A percentile compares a stretch with the other conserved stretches of the same genome.
Evolutionary conservation across 164 flowering plant species (phyloP).

Genomic region (Macadamia tetraphylla): DNA sequence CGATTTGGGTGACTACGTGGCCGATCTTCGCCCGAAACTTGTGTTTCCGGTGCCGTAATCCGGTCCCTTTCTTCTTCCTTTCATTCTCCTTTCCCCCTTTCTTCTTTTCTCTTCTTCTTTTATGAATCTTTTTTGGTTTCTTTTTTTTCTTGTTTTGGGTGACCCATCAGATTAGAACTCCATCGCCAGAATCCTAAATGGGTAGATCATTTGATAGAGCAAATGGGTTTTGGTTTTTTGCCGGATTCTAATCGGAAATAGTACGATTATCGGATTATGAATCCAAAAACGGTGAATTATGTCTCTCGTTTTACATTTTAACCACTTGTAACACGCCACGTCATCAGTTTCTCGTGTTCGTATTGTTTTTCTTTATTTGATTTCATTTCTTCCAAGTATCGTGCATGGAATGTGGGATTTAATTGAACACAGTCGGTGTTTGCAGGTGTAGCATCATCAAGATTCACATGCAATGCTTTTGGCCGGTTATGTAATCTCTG

Average conservation of each 20-base stretch:
- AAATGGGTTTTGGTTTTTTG: background rate
- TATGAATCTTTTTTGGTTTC: background rate
- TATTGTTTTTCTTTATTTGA: background rate
- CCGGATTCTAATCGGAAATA: slow-evolving; percentile 6
- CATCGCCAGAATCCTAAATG: background rate
- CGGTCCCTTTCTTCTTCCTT: background rate
- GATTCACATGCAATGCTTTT: slow-evolving; percentile 36
- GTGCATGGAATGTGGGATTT: slow-evolving; percentile 5
- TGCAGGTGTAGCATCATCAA: slow-evolving; percentile 47
- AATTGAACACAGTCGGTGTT: slow-evolving; percentile 25
- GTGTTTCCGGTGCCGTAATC: background rate
- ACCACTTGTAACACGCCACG: slow-evolving; percentile 16
- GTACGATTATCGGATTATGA: background rate
- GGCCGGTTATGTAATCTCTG: slow-evolving; percentile 2
- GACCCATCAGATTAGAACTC: background rate
- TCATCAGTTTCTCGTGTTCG: slow-evolving; percentile 11
- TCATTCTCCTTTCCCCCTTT: background rate
- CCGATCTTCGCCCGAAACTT: background rate
- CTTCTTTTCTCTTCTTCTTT: background rate
- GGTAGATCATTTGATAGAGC: background rate
- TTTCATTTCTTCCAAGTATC: background rate
- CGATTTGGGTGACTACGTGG: background rate
- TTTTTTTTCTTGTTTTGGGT: background rate
- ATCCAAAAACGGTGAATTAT: slow-evolving; percentile 5
- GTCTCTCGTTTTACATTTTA: slow-evolving; percentile 3